Conservation (phyloP, 345 rosid genomes). For the Clarkia xantiana region DNA sequence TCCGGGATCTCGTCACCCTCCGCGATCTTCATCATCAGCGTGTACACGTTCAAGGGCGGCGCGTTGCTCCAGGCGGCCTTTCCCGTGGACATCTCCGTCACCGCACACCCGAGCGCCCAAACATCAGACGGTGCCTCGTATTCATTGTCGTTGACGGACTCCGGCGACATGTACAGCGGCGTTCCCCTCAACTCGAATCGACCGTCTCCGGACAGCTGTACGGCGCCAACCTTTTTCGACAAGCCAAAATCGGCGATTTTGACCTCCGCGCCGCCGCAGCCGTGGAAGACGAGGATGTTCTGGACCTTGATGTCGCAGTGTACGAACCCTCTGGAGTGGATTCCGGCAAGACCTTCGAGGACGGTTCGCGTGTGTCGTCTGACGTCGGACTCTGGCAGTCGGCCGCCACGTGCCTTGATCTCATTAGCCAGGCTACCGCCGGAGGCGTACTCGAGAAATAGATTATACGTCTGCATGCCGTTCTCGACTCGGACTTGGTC, state of each 20-base stretch:
- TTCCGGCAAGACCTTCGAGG: constrained; percentile 39
- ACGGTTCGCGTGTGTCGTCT: constrained; percentile 29
- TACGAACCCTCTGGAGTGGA: constrained; percentile 53
- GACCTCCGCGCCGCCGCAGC: constrained; percentile 9
- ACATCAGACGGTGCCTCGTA: constrained; percentile 61
- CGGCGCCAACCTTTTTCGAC: constrained; percentile 27
- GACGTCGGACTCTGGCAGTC: constrained; percentile 41
- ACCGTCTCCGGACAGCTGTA: not conserved
- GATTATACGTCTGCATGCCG: constrained; percentile 36
- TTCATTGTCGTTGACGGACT: constrained; percentile 39
- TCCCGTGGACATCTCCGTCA: constrained; percentile 66
- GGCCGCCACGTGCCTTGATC: constrained; percentile 18
- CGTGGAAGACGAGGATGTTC: constrained; percentile 30
- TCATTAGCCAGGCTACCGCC: constrained; percentile 45
- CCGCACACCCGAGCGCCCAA: constrained; percentile 78
- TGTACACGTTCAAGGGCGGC: constrained; percentile 18
- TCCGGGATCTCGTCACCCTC: constrained; percentile 37
- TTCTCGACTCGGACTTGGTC: constrained; percentile 22
- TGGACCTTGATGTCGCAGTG: constrained; percentile 27
- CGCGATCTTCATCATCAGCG: constrained; percentile 44
- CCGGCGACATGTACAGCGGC: constrained; percentile 70
- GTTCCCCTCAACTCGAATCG: constrained; percentile 59
- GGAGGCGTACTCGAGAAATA: constrained; percentile 60
- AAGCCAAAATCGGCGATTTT: constrained; percentile 75
- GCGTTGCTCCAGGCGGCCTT: constrained; percentile 41